Evolutionary conservation across 176 grass and related monocot species (phyloP), one percentile per base, ranked within the genome.

Genomic region (Zea luxurians): DNA sequence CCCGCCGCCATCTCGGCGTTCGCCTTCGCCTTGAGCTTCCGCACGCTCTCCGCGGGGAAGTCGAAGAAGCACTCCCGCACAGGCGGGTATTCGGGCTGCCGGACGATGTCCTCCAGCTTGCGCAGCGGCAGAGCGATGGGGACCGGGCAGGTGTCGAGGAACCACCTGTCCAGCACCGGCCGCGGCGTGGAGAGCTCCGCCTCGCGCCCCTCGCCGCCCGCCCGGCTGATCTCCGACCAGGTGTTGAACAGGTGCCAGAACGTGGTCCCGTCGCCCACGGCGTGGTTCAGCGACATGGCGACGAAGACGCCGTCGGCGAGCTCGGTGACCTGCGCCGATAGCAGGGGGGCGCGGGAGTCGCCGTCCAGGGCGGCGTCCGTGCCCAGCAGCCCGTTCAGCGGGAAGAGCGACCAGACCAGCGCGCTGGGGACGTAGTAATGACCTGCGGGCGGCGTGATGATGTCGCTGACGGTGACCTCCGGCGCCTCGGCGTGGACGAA

Each of bases 251-350:
- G 50, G 47, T 76, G 10, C 86, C 87, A 89, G 43, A 78, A 89
- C 10, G 62, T 10, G 36, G 64, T 71, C 6, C 86, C 86, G 13
- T 84, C 76, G 3, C 50, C 81, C 0, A 79, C 80, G 0, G 0
- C 16, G 4, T 86, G 83, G 61, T 90, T 86, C 61, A 90, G 50
- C 6, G 45, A 78, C 76, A 66, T 5, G 62, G 34, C 86, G 4
- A 92, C 2, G 37, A 92, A 92, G 75, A 92, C 36, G 13, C 90
- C 86, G 17, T 92, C 86, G 3, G 4, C 37, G 40, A 92, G 80
- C 66, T 92, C 90, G 2, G 86, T 92, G 40, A 86, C 45, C 87
- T 93, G 38, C 38, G 38, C 38, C 3, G 38, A 2, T 4, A 40
- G 38, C 38, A 40, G 3, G 4, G 38, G 38, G 38, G 4, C 27